A percentile compares a stretch with the other conserved stretches of the same genome.
phyloP scores from a whole-genome alignment of 495 filamentous ascomycete species.

The Talaromyces stipitatus region DNA sequence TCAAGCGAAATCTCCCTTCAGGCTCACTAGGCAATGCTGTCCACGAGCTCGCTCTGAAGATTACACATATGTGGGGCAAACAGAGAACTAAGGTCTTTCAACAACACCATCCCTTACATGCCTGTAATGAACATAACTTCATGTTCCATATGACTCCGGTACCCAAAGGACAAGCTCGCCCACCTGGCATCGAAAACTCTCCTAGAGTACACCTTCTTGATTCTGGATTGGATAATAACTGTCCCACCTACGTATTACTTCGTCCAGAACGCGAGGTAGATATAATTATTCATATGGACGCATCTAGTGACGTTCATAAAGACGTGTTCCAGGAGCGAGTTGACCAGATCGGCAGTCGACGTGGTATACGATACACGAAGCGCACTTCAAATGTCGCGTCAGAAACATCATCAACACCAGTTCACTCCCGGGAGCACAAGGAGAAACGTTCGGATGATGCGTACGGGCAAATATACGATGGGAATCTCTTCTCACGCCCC shows the following conservation, averaged over 20 bases:
- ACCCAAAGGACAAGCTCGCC: neutral
- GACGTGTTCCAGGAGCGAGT: slow-evolving; percentile 5
- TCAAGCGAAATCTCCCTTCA: slow-evolving; percentile 6
- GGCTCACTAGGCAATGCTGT: slow-evolving; percentile 2
- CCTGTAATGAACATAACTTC: slow-evolving; percentile 8
- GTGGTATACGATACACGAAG: slow-evolving; percentile 2
- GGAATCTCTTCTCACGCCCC: neutral
- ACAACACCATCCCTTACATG: slow-evolving; percentile 7
- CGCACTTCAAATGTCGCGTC: neutral
- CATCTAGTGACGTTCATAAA: slow-evolving; percentile 6
- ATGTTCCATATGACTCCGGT: slow-evolving; percentile 6
- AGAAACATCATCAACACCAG: neutral
- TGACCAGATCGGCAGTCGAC: slow-evolving; percentile 4
- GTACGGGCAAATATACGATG: slow-evolving; percentile 5
- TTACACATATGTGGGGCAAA: slow-evolving; percentile 8
- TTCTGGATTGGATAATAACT: slow-evolving; percentile 7
- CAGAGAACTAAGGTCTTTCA: slow-evolving; percentile 7
- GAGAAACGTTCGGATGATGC: neutral
- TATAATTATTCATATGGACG: slow-evolving; percentile 5
- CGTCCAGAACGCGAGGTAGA: slow-evolving; percentile 4
- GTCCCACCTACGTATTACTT: slow-evolving; percentile 5
- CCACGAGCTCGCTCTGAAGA: slow-evolving; percentile 5
- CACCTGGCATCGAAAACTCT: slow-evolving; percentile 7
- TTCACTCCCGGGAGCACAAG: neutral
- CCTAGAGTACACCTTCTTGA: slow-evolving; percentile 5